Evolutionary conservation across 352 stramenopile genomes (phyloP).

Genomic region (Phytopythium chamaehyphon): DNA sequence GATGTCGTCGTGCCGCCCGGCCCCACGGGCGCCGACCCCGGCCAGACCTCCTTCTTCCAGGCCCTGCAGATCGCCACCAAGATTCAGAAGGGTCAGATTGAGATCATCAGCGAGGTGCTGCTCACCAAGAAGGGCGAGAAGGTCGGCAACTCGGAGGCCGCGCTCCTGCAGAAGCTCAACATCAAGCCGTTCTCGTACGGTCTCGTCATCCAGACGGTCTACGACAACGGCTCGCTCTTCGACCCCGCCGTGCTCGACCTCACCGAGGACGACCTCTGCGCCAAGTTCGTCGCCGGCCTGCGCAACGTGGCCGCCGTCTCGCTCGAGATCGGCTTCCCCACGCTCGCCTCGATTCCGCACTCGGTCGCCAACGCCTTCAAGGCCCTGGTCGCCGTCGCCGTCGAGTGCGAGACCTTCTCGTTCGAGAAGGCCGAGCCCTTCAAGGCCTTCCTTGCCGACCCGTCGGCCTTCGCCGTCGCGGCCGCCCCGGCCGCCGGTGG

Average conservation of each 20-base stretch:
- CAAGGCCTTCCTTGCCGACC: conserved; percentile 96
- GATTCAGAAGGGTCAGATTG: conserved; percentile 99
- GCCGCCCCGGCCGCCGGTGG: conserved; percentile 77
- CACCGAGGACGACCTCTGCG: conserved; percentile 95
- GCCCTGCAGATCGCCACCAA: conserved; percentile 99
- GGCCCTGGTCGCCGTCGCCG: conserved; percentile 93
- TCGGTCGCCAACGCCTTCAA: conserved; percentile 99
- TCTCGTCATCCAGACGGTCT: conserved; percentile 95
- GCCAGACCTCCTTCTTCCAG: conserved; percentile 99
- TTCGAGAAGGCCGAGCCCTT: conserved; percentile 97
- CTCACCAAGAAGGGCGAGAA: conserved; percentile 95
- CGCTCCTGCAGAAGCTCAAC: conserved; percentile 97
- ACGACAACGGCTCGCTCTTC: conserved; percentile 99
- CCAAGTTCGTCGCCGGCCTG: conserved; percentile 95
- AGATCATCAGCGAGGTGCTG: conserved; percentile 97
- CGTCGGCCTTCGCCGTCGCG: conserved; percentile 90
- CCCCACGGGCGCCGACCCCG: conserved; percentile 98
- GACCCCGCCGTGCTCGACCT: conserved; percentile 98
- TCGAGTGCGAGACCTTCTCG: conserved; percentile 95
- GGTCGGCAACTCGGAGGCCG: conserved; percentile 98
- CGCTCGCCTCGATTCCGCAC: conserved; percentile 97
- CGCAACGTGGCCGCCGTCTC: conserved; percentile 94
- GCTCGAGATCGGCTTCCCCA: conserved; percentile 95
- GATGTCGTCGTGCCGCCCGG: conserved; percentile 97
- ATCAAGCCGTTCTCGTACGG: conserved; percentile 99